Evolutionary conservation across 805 yeast genomes (phyloP).

Genomic region (Lipomyces sp.): DNA sequence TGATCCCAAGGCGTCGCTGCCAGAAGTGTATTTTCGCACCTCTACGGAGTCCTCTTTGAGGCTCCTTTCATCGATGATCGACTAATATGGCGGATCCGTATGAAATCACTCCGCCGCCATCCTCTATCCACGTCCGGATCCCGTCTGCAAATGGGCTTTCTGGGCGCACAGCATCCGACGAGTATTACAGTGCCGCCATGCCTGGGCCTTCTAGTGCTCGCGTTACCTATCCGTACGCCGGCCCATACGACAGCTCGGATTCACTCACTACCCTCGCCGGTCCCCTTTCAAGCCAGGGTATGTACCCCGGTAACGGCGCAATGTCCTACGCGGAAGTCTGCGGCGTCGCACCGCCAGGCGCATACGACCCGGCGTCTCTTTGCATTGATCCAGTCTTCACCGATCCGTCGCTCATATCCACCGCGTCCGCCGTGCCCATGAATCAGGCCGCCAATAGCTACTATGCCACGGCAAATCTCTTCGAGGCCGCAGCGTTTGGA

Average conservation of each 20-base stretch:
- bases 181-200: slow-evolving; percentile 5
- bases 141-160: neutral
- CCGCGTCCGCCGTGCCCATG: slow-evolving; percentile 6
- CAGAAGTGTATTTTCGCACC: neutral
- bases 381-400: slow-evolving; percentile 13
- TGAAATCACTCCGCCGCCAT: neutral
- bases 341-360: neutral
- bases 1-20: slow-evolving; percentile 2
- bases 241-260: neutral
- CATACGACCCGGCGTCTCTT: slow-evolving; percentile 7
- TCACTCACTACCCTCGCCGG: neutral
- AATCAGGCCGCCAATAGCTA: slow-evolving; percentile 7
- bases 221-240: neutral
- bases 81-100: slow-evolving; percentile 8
- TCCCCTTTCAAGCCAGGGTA: neutral
- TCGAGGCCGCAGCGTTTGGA: slow-evolving; percentile 13
- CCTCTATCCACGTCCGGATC: slow-evolving; percentile 1
- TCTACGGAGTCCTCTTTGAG: slow-evolving; percentile 3
- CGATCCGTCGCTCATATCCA: slow-evolving; percentile 7
- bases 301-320: neutral
- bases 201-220: neutral
- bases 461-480: slow-evolving; percentile 10
- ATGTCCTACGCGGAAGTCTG: slow-evolving; percentile 10
- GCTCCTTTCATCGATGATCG: slow-evolving; percentile 6
- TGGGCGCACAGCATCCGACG: slow-evolving; percentile 3